Percentiles rank a stretch among this genome's conserved stretches.
Evolutionary conservation across 768 basidiomycete species (phyloP).

Genomic region (Amanita brunnescens): DNA sequence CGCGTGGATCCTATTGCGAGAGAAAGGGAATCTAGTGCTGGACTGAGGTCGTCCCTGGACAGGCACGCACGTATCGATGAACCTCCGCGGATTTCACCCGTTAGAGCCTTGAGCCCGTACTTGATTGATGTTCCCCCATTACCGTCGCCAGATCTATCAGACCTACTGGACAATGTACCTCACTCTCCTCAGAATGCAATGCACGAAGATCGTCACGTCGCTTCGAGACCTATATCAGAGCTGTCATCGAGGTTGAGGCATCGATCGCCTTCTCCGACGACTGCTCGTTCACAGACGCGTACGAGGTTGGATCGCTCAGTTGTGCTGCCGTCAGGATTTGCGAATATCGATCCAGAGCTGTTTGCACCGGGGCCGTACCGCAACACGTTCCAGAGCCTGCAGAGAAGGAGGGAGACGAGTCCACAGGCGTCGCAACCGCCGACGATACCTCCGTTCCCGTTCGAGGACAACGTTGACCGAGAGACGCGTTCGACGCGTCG

Average conservation of each 20-base stretch:
- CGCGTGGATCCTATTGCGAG: neutral
- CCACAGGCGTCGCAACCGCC: slow-evolving; percentile 18
- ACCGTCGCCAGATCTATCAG: slow-evolving; percentile 23
- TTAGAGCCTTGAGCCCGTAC: slow-evolving; percentile 1
- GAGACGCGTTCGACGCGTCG: neutral
- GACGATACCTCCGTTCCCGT: slow-evolving; percentile 30
- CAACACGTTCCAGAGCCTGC: slow-evolving; percentile 33
- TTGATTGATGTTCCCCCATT: slow-evolving; percentile 17
- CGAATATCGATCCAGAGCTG: slow-evolving; percentile 24
- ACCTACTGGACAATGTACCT: slow-evolving; percentile 15
- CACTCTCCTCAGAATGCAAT: slow-evolving; percentile 5
- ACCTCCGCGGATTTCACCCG: neutral
- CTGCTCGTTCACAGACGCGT: neutral
- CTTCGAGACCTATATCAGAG: neutral
- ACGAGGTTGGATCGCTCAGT: neutral
- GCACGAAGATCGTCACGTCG: slow-evolving; percentile 1
- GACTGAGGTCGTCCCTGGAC: neutral
- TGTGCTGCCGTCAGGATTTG: slow-evolving; percentile 4
- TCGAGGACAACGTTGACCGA: slow-evolving; percentile 18
- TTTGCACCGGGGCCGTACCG: slow-evolving; percentile 41
- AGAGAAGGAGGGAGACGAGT: slow-evolving; percentile 5
- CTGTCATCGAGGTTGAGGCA: neutral
- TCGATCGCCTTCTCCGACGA: slow-evolving; percentile 2
- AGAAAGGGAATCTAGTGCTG: slow-evolving; percentile 2
- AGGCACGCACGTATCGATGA: neutral